Conservation (phyloP, 306 rosid genomes). For the Medicago ruthenica region DNA sequence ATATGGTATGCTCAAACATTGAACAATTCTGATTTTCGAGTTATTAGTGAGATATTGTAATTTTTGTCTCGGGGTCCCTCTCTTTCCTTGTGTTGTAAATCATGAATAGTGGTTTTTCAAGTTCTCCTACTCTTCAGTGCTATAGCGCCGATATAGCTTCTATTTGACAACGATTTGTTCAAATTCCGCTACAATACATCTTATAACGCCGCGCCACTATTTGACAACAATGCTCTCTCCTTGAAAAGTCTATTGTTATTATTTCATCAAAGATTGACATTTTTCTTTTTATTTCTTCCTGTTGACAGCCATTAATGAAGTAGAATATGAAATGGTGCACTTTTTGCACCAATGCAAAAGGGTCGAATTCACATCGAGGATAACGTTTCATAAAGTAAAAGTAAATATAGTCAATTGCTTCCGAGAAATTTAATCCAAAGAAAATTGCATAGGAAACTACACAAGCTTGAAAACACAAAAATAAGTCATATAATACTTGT, state of each 20-base stretch:
- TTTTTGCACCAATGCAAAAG: no score
- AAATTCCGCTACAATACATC: background rate
- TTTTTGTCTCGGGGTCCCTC: no score
- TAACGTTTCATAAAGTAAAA: background rate
- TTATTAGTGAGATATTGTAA: no score
- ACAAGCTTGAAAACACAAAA: conserved; percentile 18
- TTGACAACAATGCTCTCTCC: no score
- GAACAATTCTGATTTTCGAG: no score
- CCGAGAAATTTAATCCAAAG: conserved; percentile 22
- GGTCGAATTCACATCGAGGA: background rate
- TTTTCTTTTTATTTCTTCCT: no score
- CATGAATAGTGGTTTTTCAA: background rate
- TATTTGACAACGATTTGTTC: background rate
- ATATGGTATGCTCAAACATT: no score
- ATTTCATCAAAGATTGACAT: no score
- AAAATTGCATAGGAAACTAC: background rate
- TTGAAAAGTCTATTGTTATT: no score
- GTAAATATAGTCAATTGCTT: conserved; percentile 19
- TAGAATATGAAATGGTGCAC: background rate
- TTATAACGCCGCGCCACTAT: no score
- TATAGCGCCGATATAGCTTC: background rate
- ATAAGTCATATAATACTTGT: background rate
- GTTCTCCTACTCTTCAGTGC: background rate
- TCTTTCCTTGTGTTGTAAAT: no score
- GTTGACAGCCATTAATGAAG: no score